Evolutionary conservation across 805 yeast genomes (phyloP).

Genomic region (Saturnispora quitensis): DNA sequence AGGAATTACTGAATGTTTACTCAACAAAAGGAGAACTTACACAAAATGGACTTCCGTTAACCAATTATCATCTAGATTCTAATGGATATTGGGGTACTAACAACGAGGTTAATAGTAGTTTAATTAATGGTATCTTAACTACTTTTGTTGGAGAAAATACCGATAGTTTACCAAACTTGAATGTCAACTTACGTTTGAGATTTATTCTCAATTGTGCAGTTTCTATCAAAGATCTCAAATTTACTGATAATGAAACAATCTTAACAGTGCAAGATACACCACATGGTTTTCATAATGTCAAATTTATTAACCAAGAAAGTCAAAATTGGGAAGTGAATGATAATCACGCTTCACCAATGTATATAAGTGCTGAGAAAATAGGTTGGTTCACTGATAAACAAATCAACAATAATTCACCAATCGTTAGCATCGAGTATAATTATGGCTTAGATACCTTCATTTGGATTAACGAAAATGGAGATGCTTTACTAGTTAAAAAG

Average conservation of each 20-base stretch:
- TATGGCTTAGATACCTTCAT: constrained; percentile 21
- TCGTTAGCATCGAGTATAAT: constrained; percentile 15
- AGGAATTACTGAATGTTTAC: constrained; percentile 26
- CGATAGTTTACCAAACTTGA: constrained; percentile 24
- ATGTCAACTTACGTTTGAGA: constrained; percentile 26
- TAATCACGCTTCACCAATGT: constrained; percentile 17
- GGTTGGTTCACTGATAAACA: constrained; percentile 24
- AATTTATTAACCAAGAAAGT: neutral
- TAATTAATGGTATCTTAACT: constrained; percentile 16
- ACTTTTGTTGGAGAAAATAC: constrained; percentile 19
- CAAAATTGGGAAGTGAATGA: constrained; percentile 12
- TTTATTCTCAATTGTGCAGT: constrained; percentile 29
- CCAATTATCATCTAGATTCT: constrained; percentile 8
- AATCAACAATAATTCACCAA: constrained; percentile 10
- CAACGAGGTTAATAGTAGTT: constrained; percentile 1
- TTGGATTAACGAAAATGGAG: constrained; percentile 25
- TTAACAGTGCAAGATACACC: constrained; percentile 26
- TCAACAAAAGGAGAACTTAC: constrained; percentile 23
- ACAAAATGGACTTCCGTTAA: constrained; percentile 25
- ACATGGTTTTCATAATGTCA: constrained; percentile 28
- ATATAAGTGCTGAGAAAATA: constrained; percentile 23
- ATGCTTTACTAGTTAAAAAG: constrained; percentile 22
- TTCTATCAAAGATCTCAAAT: constrained; percentile 23
- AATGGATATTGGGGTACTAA: constrained; percentile 11
- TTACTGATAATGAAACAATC: constrained; percentile 19